Conservation (phyloP, 495 filamentous ascomycete species). For the Penicillium macrosclerotiorum region DNA sequence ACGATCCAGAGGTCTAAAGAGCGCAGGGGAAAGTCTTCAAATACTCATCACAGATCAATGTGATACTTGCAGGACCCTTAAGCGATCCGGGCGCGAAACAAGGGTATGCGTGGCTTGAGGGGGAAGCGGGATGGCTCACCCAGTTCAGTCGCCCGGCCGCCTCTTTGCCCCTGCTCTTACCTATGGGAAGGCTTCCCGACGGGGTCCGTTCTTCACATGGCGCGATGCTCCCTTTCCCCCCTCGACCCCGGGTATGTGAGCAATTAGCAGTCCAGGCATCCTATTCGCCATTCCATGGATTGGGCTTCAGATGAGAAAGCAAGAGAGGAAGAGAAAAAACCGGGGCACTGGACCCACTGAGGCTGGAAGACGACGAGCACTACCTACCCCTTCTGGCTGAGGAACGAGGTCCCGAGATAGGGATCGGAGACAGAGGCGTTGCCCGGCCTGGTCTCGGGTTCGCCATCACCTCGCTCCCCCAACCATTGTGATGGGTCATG, state of each 20-base stretch:
- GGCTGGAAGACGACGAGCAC: conserved; percentile 5
- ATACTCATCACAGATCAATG: no score
- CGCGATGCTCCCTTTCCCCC: conserved; percentile 4
- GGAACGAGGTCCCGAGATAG: background rate
- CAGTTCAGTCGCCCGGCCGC: background rate
- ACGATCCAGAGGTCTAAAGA: no score
- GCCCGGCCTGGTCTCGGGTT: background rate
- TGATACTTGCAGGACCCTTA: no score
- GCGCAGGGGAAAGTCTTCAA: no score
- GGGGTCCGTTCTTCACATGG: conserved; percentile 14
- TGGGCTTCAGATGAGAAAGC: no score
- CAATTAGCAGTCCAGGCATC: no score
- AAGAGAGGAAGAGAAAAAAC: no score
- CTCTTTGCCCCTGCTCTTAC: conserved; percentile 8
- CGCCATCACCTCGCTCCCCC: background rate
- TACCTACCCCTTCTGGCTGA: background rate
- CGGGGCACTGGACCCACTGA: no score
- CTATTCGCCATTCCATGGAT: no score
- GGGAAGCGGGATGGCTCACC: conserved; percentile 1
- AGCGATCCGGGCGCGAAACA: no score
- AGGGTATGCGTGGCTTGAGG: no score
- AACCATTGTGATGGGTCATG: background rate
- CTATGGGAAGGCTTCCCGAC: conserved; percentile 20
- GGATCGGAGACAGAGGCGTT: background rate
- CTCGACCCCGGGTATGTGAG: no score